Base-by-base conservation (phyloP, 2,329 filamentous ascomycete species). In the Acephala macrosclerotiorum region DNA sequence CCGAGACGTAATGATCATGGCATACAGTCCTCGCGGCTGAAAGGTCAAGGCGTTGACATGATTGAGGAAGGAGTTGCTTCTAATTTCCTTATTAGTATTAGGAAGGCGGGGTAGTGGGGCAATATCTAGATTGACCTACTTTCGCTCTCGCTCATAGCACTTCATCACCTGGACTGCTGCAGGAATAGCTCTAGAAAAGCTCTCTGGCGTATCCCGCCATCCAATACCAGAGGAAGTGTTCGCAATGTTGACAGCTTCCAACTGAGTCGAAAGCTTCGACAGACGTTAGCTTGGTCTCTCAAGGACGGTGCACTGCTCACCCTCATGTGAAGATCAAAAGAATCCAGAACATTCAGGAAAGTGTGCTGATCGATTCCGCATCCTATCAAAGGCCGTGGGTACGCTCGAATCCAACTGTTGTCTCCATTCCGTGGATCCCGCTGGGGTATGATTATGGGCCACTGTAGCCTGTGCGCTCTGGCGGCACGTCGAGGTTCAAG, bases 41-140 rank as follows among this genome's bases (percentile, higher is more conserved):
- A 89, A 89, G 59, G 87, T 80, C 0, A 82, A 77, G 8, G 80
- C 77, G 69, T 89, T 89, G 68, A 86, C 79, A 53, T 78, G 76
- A 67, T 86, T 80, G 9, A 89, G 79, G 70, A 86, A 89, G 0
- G 73, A 77, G 69, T 87, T 87, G 7, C 62, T 63, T 63, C 70
- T 71, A 36, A 26, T 42, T 5, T 33, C 0, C 62, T 8, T 25
- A 47, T 47, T 22, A 56, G 47, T 14, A 33, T 18, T 22, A 36
- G 29, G 7, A 33, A n/a, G 7, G 53, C 35, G 4, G 22, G 12
- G 14, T 20, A 3, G 53, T 25, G 11, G 22, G 12, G 14, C 14
- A 1, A 35, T 3, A 35, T 12, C 29, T 7, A 18, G 8, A 40
- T 22, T 25, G 16, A 49, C 56, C 40, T 42, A 58, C 61, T 55